These are phyloP conservation scores for Solanum ossicruentum DNA, from an alignment of 257 asterid species.

Conservation along the genomic window DNA sequence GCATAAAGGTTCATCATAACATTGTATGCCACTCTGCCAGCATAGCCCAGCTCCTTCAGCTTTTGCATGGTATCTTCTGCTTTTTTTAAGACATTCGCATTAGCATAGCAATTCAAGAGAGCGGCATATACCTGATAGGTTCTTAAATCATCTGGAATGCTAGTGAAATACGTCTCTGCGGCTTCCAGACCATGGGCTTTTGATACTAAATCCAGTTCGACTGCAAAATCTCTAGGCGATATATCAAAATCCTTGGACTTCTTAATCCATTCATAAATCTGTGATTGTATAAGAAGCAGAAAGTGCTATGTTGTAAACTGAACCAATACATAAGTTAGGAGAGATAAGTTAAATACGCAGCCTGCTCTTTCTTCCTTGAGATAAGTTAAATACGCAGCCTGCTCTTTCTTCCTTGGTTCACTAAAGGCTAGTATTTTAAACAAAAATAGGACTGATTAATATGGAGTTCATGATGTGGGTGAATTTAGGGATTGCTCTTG, in stretches of 20 bases:
- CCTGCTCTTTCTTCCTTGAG: not conserved
- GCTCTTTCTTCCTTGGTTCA: not conserved
- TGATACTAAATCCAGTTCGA: slow-evolving; percentile 14
- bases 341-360: not conserved
- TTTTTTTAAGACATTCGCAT: slow-evolving; percentile 2
- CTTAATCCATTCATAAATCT: slow-evolving; percentile 16
- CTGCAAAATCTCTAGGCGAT: slow-evolving; percentile 13
- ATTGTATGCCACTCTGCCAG: slow-evolving; percentile 7
- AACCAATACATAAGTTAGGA: not conserved
- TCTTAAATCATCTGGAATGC: slow-evolving; percentile 7
- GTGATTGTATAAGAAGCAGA: not conserved
- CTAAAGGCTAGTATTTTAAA: not conserved
- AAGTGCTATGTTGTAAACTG: not conserved
- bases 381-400: not conserved
- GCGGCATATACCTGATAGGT: slow-evolving; percentile 3
- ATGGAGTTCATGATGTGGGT: not conserved
- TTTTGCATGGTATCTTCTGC: slow-evolving; percentile 24
- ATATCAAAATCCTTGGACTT: not conserved
- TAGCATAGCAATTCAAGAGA: slow-evolving; percentile 20
- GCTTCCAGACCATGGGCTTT: slow-evolving; percentile 17
- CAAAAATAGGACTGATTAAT: not conserved
- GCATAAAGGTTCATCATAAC: slow-evolving; percentile 28
- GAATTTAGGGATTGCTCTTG: not conserved
- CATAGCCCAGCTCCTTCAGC: slow-evolving; percentile 10
- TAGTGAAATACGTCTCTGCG: slow-evolving; percentile 16